Conservation (phyloP, 2,329 filamentous ascomycete species). For the Apiospora malaysiana region DNA sequence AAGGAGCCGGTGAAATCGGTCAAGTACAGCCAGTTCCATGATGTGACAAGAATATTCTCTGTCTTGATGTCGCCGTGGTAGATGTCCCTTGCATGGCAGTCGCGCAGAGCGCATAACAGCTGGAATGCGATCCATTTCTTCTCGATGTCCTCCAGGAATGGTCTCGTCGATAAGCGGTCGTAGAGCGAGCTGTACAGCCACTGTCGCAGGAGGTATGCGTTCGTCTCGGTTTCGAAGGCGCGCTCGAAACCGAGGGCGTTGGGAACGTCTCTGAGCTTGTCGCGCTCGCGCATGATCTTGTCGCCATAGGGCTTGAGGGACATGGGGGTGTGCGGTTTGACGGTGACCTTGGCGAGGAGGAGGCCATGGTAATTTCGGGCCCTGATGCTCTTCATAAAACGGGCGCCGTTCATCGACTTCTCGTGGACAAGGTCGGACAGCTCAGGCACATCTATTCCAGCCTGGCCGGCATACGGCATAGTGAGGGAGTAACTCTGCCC, state of each 20-base stretch:
- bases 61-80: constrained; percentile 99
- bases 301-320: constrained; percentile 80
- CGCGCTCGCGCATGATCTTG: constrained; percentile 79
- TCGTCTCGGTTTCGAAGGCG: constrained; percentile 88
- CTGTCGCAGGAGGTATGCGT: constrained; percentile 92
- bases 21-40: constrained; percentile 99
- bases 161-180: constrained; percentile 93
- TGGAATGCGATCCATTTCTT: constrained; percentile 99
- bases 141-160: constrained; percentile 95
- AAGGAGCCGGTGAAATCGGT: constrained; percentile 97
- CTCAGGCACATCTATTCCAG: constrained; percentile 92
- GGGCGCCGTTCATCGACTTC: constrained; percentile 85
- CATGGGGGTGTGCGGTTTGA: constrained; percentile 87
- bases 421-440: constrained; percentile 91
- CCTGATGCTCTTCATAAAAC: constrained; percentile 96
- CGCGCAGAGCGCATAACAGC: constrained; percentile 86
- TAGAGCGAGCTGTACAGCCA: constrained; percentile 97
- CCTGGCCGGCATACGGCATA: constrained; percentile 87
- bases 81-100: constrained; percentile 87
- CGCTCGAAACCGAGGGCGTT: constrained; percentile 92
- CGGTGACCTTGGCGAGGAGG: constrained; percentile 91
- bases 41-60: constrained; percentile 94
- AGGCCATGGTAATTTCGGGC: constrained; percentile 89
- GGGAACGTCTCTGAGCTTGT: constrained; percentile 78
- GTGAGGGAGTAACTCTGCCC: constrained; percentile 96